phyloP scores from a whole-genome alignment of 345 rosid species.

The Populus pruinosa region DNA sequence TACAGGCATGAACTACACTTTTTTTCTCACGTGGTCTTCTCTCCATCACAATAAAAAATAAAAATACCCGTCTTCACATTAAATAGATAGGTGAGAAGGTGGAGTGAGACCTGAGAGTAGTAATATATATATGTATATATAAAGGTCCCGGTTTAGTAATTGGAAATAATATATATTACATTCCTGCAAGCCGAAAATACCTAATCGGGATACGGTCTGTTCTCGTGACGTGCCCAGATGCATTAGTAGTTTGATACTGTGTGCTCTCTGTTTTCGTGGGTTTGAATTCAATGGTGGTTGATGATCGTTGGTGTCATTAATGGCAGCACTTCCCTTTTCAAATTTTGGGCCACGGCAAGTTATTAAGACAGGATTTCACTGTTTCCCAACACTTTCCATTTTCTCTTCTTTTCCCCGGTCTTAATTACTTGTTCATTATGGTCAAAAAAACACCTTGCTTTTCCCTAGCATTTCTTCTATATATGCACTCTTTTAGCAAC shows the following conservation, averaged over 20 bases:
- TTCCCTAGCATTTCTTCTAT: neutral
- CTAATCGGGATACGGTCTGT: neutral
- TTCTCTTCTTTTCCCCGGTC: conserved; percentile 2
- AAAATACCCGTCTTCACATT: no score
- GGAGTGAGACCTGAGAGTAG: no score
- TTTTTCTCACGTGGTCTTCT: no score
- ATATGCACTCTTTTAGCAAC: conserved; percentile 20
- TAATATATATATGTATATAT: no score
- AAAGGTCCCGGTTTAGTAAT: no score
- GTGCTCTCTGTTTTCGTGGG: neutral
- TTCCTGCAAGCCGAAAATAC: neutral
- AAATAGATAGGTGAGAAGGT: no score
- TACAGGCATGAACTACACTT: no score
- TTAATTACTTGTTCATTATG: conserved; percentile 1
- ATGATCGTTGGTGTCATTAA: neutral
- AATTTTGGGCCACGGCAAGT: neutral
- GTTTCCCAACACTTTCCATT: neutral
- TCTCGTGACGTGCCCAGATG: neutral
- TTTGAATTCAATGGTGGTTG: neutral
- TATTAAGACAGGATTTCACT: neutral
- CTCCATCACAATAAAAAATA: no score
- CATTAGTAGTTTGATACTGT: neutral
- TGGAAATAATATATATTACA: no score
- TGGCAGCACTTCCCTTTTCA: neutral
- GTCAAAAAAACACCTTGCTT: conserved; percentile 31